A percentile compares a stretch with the other conserved stretches of the same genome.
Conservation (phyloP, 1,139 yeast genomes). For the Saccharomyces hybrid region DNA sequence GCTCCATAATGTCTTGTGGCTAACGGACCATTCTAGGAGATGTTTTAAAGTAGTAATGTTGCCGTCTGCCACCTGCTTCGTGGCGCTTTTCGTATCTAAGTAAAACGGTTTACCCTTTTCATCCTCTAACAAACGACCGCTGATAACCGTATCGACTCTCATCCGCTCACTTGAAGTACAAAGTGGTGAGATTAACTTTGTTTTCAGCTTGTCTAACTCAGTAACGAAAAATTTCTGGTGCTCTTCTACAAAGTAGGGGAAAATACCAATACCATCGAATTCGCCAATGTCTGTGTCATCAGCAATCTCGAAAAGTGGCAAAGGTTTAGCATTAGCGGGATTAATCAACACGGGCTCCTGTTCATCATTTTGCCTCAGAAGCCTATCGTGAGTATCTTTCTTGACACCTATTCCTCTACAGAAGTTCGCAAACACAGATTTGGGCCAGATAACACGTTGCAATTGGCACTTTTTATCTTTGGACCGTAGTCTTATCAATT, state of each 20-base stretch:
- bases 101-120: neutral
- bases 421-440: constrained; percentile 10
- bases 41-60: constrained; percentile 4
- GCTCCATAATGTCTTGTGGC: constrained; percentile 11
- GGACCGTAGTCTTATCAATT: constrained; percentile 7
- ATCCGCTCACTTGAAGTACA: constrained; percentile 3
- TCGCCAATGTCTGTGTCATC: constrained; percentile 9
- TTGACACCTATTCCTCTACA: constrained; percentile 19
- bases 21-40: constrained; percentile 5
- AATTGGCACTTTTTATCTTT: constrained; percentile 2
- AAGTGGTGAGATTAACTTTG: constrained; percentile 9
- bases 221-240: constrained; percentile 10
- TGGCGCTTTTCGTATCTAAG: neutral
- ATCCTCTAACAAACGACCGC: neutral
- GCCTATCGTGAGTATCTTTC: neutral
- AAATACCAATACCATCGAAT: constrained; percentile 17
- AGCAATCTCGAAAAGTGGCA: constrained; percentile 11
- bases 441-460: constrained; percentile 15
- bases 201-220: constrained; percentile 9
- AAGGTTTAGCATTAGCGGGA: constrained; percentile 9
- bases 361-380: neutral
- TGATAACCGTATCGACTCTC: neutral
- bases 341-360: constrained; percentile 5
- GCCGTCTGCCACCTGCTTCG: neutral
- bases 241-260: constrained; percentile 13